Evolutionary conservation across 805 yeast genomes (phyloP).

Genomic region (Naumovozyma dairenensis): DNA sequence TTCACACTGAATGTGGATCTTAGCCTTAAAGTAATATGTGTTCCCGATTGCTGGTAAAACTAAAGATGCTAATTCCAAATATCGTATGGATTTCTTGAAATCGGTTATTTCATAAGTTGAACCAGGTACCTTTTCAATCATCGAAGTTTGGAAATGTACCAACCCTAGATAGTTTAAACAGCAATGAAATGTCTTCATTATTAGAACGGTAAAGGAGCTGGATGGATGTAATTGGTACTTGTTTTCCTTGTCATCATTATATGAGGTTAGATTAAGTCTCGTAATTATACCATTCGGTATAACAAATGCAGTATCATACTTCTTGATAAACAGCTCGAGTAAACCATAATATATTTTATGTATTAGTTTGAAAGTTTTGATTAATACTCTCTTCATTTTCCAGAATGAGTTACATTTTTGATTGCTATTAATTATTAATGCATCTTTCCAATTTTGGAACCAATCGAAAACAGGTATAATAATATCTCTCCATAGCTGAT

Average conservation of each 20-base stretch:
- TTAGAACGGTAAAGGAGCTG: slow-evolving; percentile 6
- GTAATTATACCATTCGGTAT: slow-evolving; percentile 6
- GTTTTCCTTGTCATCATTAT: not conserved
- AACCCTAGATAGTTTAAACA: slow-evolving; percentile 43
- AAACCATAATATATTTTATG: slow-evolving; percentile 39
- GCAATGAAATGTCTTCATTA: slow-evolving; percentile 10
- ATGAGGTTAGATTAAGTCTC: slow-evolving; percentile 6
- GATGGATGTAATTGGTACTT: not conserved
- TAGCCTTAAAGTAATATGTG: slow-evolving; percentile 4
- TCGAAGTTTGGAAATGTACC: slow-evolving; percentile 27
- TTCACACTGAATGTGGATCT: not conserved
- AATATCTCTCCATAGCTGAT: not conserved
- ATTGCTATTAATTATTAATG: too few species aligned
- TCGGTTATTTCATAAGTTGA: not conserved
- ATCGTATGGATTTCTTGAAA: slow-evolving; percentile 5
- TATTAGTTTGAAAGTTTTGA: slow-evolving; percentile 39
- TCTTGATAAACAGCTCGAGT: slow-evolving; percentile 18
- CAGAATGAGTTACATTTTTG: slow-evolving; percentile 46
- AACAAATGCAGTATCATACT: slow-evolving; percentile 6
- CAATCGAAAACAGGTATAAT: slow-evolving; percentile 1
- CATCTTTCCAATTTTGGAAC: slow-evolving; percentile 1
- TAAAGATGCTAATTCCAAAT: slow-evolving; percentile 3
- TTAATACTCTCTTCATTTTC: slow-evolving; percentile 41
- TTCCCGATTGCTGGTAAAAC: slow-evolving; percentile 7
- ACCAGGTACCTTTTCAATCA: not conserved